Percentiles rank a stretch among this genome's conserved stretches.
Evolutionary conservation across 345 rosid genomes (phyloP).

Genomic region (Mangifera indica): DNA sequence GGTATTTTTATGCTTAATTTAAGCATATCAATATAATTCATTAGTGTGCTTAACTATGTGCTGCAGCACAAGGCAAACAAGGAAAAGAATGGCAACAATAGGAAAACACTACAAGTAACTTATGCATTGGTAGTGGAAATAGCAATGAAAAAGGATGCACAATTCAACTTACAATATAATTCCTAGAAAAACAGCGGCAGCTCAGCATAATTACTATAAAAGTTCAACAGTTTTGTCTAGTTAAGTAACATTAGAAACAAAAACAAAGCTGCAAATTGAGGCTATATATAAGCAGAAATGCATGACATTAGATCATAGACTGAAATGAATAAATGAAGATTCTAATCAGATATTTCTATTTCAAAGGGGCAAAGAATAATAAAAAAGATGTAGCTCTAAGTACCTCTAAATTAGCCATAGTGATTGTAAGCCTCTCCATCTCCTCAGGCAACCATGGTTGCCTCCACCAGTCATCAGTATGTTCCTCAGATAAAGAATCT

Average conservation of each 20-base stretch:
- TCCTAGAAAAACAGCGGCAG: not conserved
- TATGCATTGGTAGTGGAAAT: not conserved
- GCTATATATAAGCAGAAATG: not conserved
- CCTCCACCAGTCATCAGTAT: constrained; percentile 64
- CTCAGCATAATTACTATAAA: not conserved
- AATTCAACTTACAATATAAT: not conserved
- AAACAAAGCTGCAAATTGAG: not conserved
- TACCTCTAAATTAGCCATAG: constrained; percentile 88
- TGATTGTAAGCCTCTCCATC: constrained; percentile 63
- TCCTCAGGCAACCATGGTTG: constrained; percentile 79
- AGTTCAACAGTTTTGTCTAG: not conserved
- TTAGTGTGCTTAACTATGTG: not conserved
- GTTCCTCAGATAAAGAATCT: constrained; percentile 32
- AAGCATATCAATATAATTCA: too few species aligned
- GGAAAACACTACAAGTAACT: not conserved
- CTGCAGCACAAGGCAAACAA: not conserved
- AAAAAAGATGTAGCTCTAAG: constrained; percentile 5
- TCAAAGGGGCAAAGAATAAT: not conserved
- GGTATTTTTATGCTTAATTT: too few species aligned
- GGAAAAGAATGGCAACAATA: constrained; percentile 3
- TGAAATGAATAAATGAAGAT: not conserved
- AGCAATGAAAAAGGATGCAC: not conserved
- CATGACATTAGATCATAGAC: not conserved
- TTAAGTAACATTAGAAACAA: not conserved
- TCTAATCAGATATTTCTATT: not conserved